Base-by-base conservation (phyloP, 306 rosid species). In the Morella rubra region DNA sequence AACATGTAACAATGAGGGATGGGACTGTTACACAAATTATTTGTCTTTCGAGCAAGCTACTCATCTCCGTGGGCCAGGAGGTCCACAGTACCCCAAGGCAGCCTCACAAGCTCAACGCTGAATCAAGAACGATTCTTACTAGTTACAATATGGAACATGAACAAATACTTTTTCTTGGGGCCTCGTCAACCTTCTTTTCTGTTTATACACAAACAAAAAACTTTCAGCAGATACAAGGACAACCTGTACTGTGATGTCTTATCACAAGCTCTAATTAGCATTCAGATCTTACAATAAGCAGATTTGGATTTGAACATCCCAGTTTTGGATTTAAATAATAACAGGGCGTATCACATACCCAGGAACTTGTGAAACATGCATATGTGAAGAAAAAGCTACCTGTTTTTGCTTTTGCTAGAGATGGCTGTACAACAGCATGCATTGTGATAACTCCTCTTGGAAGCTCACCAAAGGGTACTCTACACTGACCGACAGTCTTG, bases 371-470 rank as follows among this genome's bases (percentile, higher is more conserved):
- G 18, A 20, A 72, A 70, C 44, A 66, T 51, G 44, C 52, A 71
- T 77, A 65, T 22, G 53, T 60, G 78, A 12, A 12, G 58, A 80
- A 69, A 80, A 69, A 73, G 67, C 73, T 88, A 93, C 98, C 96
- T 88, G 97, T 68, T 86, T 91, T 93, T 46, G 92, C 84, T 86
- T 93, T 93, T 15, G 91, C 88, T 76, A 88, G 64, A 82, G 96
- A 79, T 70, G 96, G 98, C 85, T 87, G 97, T 60, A 93, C 97
- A 37, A 93, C 97, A 54, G 89, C 98, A 83, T 91, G 97, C 98
- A 93, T 93, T 82, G 92, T 91, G 64, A 93, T 91, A 73, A 90
- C 90, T 71, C 88, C 96, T 24, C 69, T 82, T 22, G 93, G 93
- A 55, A 93, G 92, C 73, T 93, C 98, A 45, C 91, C 91, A 68